A percentile compares a stretch with the other conserved stretches of the same genome.
phyloP scores from a whole-genome alignment of 768 basidiomycete genomes.

The Tylopilus plumbeoviolaceoides region DNA sequence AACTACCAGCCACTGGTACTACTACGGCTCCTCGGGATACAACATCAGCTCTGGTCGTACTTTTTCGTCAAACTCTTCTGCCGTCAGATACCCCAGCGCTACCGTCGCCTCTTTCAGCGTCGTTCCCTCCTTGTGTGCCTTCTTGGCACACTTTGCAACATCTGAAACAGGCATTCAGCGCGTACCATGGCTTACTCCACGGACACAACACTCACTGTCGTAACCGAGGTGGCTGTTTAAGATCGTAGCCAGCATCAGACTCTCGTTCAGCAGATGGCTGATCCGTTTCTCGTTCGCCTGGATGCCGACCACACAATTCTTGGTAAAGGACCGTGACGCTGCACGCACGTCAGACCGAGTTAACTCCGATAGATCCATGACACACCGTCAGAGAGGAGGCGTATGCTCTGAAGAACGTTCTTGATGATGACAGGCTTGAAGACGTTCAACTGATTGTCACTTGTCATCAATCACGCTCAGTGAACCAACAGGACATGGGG shows the following conservation, averaged over 20 bases:
- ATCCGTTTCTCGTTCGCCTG: conserved; percentile 96
- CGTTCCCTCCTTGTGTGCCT: conserved; percentile 98
- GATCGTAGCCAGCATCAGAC: conserved; percentile 96
- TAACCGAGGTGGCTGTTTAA: conserved; percentile 95
- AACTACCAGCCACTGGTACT: too few relatives aligned
- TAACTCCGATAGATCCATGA: conserved; percentile 4
- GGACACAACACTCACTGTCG: conserved; percentile 68
- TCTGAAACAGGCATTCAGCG: conserved; percentile 44
- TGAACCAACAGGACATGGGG: conserved; percentile 15
- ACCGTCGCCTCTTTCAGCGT: conserved; percentile 96
- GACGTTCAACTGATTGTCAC: conserved; percentile 75
- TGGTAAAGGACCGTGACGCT: conserved; percentile 92
- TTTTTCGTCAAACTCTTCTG: conserved; percentile 92
- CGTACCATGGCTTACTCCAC: neutral
- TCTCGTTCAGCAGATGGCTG: conserved; percentile 83
- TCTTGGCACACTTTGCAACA: conserved; percentile 98
- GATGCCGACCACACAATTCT: conserved; percentile 96
- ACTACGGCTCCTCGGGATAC: conserved; percentile 53
- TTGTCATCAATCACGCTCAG: conserved; percentile 7
- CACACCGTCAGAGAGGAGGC: conserved; percentile 86
- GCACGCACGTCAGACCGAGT: conserved; percentile 3
- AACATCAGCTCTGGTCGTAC: conserved; percentile 92
- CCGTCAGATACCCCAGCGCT: conserved; percentile 75
- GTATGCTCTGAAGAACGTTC: conserved; percentile 94
- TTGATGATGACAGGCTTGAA: conserved; percentile 99